Evolutionary conservation across 441 rosid species (phyloP).

Genomic region (Adansonia madagascariensis): DNA sequence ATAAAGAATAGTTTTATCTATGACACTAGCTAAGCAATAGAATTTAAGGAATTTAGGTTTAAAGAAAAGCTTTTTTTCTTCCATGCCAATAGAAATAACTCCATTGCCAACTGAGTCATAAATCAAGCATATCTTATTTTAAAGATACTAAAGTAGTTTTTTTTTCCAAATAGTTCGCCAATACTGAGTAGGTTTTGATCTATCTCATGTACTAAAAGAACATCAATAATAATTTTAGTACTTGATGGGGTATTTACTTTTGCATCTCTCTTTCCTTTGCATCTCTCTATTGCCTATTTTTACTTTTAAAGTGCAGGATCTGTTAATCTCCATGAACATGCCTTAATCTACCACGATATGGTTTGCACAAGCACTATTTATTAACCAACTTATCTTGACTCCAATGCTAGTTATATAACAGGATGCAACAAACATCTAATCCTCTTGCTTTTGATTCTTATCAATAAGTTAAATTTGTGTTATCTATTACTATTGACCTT

Average conservation of each 20-base stretch:
- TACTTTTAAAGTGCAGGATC: too few relatives aligned
- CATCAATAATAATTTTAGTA: too few relatives aligned
- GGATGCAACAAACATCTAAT: not conserved
- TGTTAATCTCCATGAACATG: too few relatives aligned
- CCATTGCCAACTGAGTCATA: not conserved
- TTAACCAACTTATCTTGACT: not conserved
- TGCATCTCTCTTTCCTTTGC: not conserved
- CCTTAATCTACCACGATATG: too few relatives aligned
- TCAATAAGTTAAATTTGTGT: not conserved
- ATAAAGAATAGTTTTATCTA: too few relatives aligned
- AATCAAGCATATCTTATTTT: too few relatives aligned
- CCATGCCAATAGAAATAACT: not conserved
- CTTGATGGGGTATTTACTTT: not conserved
- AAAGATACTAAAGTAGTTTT: too few relatives aligned
- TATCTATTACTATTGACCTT: not conserved
- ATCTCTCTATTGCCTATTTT: too few relatives aligned
- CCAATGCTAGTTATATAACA: not conserved
- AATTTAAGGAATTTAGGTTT: too few relatives aligned
- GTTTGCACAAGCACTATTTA: not conserved
- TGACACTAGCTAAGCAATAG: too few relatives aligned
- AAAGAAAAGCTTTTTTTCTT: not conserved
- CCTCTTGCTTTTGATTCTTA: not conserved
- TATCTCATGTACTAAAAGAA: not conserved
- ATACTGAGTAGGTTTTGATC: not conserved
- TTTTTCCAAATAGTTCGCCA: not conserved